Percentiles rank a stretch among this genome's conserved stretches.
Conservation (phyloP, 2,329 filamentous ascomycete species). For the Ciborinia camelliae region DNA sequence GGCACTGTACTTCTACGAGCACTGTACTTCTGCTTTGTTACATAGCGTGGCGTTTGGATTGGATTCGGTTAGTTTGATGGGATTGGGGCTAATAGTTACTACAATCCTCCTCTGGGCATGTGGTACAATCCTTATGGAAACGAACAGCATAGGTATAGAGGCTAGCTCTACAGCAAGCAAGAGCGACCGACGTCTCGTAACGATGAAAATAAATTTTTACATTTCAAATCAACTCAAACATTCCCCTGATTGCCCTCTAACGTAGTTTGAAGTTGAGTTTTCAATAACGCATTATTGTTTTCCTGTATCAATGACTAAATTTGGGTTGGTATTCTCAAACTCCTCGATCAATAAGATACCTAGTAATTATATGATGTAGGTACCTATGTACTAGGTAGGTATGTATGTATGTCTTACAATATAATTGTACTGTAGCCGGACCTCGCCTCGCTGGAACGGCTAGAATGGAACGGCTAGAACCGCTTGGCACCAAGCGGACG, state of each 20-base stretch:
- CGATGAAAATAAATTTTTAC: neutral
- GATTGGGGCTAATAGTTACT: neutral
- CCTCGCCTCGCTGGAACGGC: too few relatives aligned
- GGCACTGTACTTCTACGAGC: neutral
- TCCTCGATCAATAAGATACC: too few relatives aligned
- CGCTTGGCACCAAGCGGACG: too few relatives aligned
- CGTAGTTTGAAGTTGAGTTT: too few relatives aligned
- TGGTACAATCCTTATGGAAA: neutral
- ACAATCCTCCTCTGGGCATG: neutral
- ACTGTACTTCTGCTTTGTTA: slow-evolving; percentile 4
- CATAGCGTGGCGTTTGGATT: slow-evolving; percentile 15
- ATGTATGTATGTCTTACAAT: too few relatives aligned
- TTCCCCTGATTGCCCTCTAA: neutral
- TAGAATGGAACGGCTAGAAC: too few relatives aligned
- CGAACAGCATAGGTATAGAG: neutral
- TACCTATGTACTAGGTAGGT: too few relatives aligned
- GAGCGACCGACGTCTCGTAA: neutral
- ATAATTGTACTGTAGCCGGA: too few relatives aligned
- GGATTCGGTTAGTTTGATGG: neutral
- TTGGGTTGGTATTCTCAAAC: too few relatives aligned
- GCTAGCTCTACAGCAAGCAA: neutral
- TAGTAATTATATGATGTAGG: too few relatives aligned
- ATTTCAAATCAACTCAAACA: neutral
- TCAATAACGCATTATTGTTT: too few relatives aligned
- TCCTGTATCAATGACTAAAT: too few relatives aligned